These are phyloP conservation scores for Mycena galopus DNA, from an alignment of 768 basidiomycete genomes.

Conservation along the genomic window DNA sequence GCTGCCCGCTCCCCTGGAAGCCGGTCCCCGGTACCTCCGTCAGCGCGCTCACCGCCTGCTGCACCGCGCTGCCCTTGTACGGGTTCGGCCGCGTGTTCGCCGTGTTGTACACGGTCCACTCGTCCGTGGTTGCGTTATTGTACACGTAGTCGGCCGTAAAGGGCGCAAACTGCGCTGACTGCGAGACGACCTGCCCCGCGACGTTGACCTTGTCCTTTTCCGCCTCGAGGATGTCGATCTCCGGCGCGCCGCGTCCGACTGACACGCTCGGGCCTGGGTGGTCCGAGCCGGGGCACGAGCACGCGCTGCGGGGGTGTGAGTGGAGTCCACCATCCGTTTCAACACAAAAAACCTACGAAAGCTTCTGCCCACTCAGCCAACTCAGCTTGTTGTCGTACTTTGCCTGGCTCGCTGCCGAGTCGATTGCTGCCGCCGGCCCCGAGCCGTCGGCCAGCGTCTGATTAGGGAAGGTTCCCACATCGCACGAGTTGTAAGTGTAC, in stretches of 20 bases:
- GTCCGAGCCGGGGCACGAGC: constrained; percentile 80
- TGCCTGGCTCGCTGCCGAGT: constrained; percentile 58
- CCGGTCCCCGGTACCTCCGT: constrained; percentile 63
- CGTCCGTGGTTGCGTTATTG: constrained; percentile 45
- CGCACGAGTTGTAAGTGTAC: constrained; percentile 81
- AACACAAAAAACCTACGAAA: constrained; percentile 64
- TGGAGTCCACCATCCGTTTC: not conserved
- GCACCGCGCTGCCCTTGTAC: constrained; percentile 68
- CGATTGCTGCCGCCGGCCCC: constrained; percentile 73
- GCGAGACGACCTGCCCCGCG: constrained; percentile 73
- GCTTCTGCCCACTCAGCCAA: constrained; percentile 83
- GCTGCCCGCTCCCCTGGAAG: constrained; percentile 69
- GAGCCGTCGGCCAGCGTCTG: constrained; percentile 67
- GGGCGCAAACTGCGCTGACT: constrained; percentile 79
- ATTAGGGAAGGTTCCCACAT: constrained; percentile 83
- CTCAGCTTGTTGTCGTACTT: constrained; percentile 75
- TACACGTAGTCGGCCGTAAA: constrained; percentile 60
- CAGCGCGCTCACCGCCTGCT: constrained; percentile 68
- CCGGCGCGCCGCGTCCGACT: constrained; percentile 79
- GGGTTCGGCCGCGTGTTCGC: constrained; percentile 51
- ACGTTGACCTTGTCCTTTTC: constrained; percentile 67
- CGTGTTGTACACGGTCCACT: constrained; percentile 51
- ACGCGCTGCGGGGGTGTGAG: constrained; percentile 60
- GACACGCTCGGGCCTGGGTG: constrained; percentile 77
- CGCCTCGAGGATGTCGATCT: constrained; percentile 88